Base-by-base conservation (phyloP, 2,329 filamentous ascomycete species). In the Blastomyces parvus region DNA sequence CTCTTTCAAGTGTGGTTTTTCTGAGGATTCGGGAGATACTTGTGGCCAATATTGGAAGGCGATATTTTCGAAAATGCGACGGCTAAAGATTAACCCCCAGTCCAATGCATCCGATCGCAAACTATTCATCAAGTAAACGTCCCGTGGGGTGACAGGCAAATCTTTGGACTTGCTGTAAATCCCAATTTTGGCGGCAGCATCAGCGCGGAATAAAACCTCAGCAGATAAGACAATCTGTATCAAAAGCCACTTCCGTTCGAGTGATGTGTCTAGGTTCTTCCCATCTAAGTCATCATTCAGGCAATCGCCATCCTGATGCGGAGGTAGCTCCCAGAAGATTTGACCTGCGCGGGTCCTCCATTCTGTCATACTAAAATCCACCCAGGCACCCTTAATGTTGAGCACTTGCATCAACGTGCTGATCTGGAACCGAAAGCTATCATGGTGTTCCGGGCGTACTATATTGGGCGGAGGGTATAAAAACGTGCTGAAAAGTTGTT, bases 61-160 rank as follows among this genome's bases (percentile, higher is more conserved):
- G n/a, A 84, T 72, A 59, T 80, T 83, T 53, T 83, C 79, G 40
- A 84, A 71, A 60, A 84, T 83, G 2, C 80, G 76, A 27, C 81
- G 77, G 7, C 80, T 80, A 22, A 82, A 74, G 1, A 85, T 74
- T 30, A 85, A 70, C 70, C 84, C 82, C 83, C 83, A 85, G 61
- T 83, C 78, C 4, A 81, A 74, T 67, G 85, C 84, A 5, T 74
- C 73, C n/a, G 77, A 80, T 62, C 80, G 78, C 53, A 81, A 69
- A 27, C 74, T 74, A 57, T 79, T 75, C 61, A 83, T 80, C 7
- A 76, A 73, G 25, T 75, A 70, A 17, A 81, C 72, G 59, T 83
- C 79, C 30, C 76, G 70, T 1, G 72, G 68, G 1, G 76, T 78
- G 52, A 83, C 70, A 42, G 72, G 69, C 30, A 79, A 69, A n/a